Conservation (phyloP, 352 stramenopile genomes). For the Bremia lactucae region DNA sequence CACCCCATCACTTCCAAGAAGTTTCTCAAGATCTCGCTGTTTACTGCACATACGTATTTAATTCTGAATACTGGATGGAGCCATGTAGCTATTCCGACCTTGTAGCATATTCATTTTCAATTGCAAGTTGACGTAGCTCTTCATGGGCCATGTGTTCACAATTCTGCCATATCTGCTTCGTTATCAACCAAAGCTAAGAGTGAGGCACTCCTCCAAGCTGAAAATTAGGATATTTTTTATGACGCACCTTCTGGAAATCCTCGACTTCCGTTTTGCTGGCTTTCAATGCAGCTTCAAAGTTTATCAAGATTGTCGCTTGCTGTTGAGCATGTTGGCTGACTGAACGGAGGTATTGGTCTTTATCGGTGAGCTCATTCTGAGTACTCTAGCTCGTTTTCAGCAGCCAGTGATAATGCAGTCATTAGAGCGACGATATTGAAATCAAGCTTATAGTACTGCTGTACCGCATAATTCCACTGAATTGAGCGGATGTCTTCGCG, state of each 20-base stretch:
- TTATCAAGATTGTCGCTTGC: slow-evolving; percentile 6
- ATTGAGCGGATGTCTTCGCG: slow-evolving; percentile 20
- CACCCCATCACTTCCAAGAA: slow-evolving; percentile 21
- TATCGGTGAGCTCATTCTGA: slow-evolving; percentile 9
- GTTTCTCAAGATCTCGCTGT: slow-evolving; percentile 15
- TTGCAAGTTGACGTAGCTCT: slow-evolving; percentile 17
- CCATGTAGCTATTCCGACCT: slow-evolving; percentile 4
- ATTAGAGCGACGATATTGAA: too few species aligned
- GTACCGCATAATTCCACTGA: slow-evolving; percentile 26
- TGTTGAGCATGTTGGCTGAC: slow-evolving; percentile 13
- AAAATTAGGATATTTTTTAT: not conserved
- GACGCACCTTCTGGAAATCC: slow-evolving; percentile 19
- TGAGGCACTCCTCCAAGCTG: not conserved
- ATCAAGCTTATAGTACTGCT: too few species aligned
- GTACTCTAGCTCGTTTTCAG: slow-evolving; percentile 5
- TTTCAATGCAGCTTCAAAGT: slow-evolving; percentile 2
- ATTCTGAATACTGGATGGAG: not conserved
- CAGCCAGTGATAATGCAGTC: not conserved
- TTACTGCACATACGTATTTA: slow-evolving; percentile 5
- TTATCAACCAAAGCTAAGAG: not conserved
- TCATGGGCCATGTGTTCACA: slow-evolving; percentile 21
- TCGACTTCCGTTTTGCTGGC: slow-evolving; percentile 6
- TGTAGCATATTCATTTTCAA: slow-evolving; percentile 19
- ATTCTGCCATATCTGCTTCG: slow-evolving; percentile 14
- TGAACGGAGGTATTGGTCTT: slow-evolving; percentile 12